Base-by-base conservation (phyloP, 2,329 filamentous ascomycete genomes). In the Fusarium anguioides region DNA sequence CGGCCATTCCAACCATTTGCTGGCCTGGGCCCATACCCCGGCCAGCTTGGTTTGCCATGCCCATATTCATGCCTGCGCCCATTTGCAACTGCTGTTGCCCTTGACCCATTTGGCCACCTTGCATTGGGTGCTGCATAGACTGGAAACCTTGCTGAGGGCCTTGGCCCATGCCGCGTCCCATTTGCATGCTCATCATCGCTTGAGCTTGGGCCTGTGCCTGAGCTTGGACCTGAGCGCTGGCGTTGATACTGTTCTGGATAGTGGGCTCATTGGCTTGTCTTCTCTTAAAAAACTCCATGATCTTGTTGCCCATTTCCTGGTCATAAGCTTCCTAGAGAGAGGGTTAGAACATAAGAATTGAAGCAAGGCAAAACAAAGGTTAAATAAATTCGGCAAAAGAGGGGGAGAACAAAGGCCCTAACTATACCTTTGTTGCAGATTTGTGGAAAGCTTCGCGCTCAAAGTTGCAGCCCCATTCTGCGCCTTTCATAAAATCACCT, bases 71-170 rank as follows among this genome's bases (percentile, higher is more conserved):
- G 27, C 70, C 72, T 56, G 72, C 72, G 29, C 64, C 65, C 66
- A 75, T 72, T 17, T 64, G 66, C 55, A 74, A 67, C 42, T 78
- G 76, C 41, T 74, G 73, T 21, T 70, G 75, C 50, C 78, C 76
- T 58, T 85, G 85, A 11, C 83, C 80, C 23, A 87, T 81, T 35
- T 82, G 82, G 2, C 83, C 81, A 6, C 81, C 77, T 69, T 88
- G 86, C 84, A 87, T 87, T 54, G 82, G 84, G 53, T 87, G 86
- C 59, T 87, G 86, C 33, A 88, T 80, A 45, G 85, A 82, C 62
- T 86, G 86, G 58, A 89, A 88, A 2, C 81, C 82, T 68, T 83
- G 85, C 60, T 85, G 86, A 4, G 78, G 76, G 8, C 78, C 80
- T 69, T 84, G 84, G 1, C 79, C 80, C 76, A 85, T 82, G 14